Base-by-base conservation (phyloP, 305 asterid species). In the Rubia balearica region DNA sequence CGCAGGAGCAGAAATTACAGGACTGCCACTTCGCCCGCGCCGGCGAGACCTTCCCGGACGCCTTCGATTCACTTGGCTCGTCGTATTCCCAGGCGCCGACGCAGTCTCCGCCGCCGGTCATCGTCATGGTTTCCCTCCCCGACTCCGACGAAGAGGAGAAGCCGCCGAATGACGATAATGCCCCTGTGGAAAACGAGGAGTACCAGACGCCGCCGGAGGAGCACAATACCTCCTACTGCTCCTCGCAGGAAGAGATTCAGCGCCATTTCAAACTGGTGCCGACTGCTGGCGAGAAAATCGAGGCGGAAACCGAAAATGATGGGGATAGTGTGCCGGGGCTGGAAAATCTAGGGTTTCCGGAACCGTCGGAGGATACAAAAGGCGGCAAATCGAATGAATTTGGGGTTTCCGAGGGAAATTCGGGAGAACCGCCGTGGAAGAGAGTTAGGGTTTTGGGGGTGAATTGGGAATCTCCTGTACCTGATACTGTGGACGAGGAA, bases 181-280 rank as follows among this genome's bases (percentile, higher is more conserved):
- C 65, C 59, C 41, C 65, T 48, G 8, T 22, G 8, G 74, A 68
- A 19, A 71, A 71, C 24, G 76, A 67, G 7, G 80, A 72, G 13
- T 84, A 68, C 81, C 81, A 73, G 72, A 84, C 88, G 41, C 91
- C 89, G 46, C 89, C 87, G 10, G 87, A 83, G 80, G 82, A 83
- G 68, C 84, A 78, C 61, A 22, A 57, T 13, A 67, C 65, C 63
- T 77, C 81, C 48, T 67, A 79, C 42, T 76, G 82, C 24, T 60
- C 70, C 11, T 77, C 89, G 16, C 78, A 61, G 30, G 85, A 81
- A 63, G 87, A 81, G 30, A 77, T 27, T 13, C 73, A 7, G 56
- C 63, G 30, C 62, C 72, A 42, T 22, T 13, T 12, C 0, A 63
- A 45, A 7, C 59, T 73, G 17, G 13, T 42, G 36, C 13, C 75